Percentiles rank a stretch among this genome's conserved stretches.
Conservation (phyloP, 2,329 filamentous ascomycete genomes). For the Nothomitra cinnamomea region DNA sequence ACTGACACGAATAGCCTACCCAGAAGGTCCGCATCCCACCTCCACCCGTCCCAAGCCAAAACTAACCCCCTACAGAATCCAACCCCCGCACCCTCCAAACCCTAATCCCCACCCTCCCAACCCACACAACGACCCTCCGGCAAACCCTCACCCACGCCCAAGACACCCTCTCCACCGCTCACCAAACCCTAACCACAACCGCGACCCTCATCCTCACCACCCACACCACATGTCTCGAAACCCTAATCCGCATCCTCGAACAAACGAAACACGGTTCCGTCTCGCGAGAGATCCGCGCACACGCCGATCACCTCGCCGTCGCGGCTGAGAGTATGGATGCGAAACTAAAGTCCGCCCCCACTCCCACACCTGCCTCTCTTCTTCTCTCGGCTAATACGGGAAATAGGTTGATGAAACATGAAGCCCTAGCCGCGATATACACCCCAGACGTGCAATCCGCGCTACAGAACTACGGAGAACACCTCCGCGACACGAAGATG, state of each 20-base stretch:
- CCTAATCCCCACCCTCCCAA: slow-evolving; percentile 8
- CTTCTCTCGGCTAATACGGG: not conserved
- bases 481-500: slow-evolving; percentile 2
- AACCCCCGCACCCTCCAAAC: slow-evolving; percentile 6
- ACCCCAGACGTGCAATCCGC: slow-evolving; percentile 13
- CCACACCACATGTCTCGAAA: slow-evolving; percentile 22
- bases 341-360: slow-evolving; percentile 17
- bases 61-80: not conserved
- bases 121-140: slow-evolving; percentile 6
- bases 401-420: slow-evolving; percentile 7
- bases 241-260: slow-evolving; percentile 27
- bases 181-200: slow-evolving; percentile 12
- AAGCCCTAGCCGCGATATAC: slow-evolving; percentile 14
- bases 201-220: slow-evolving; percentile 17
- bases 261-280: slow-evolving; percentile 29
- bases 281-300: slow-evolving; percentile 23
- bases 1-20: not conserved
- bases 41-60: not conserved
- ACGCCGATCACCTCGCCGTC: slow-evolving; percentile 25
- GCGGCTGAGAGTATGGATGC: slow-evolving; percentile 25
- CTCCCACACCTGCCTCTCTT: not conserved
- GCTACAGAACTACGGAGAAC: slow-evolving; percentile 5
- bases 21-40: not conserved
- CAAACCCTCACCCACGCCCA: slow-evolving; percentile 9
- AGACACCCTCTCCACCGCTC: slow-evolving; percentile 15